Conservation (phyloP, 352 stramenopile species). For the Pythium dissotocum region DNA sequence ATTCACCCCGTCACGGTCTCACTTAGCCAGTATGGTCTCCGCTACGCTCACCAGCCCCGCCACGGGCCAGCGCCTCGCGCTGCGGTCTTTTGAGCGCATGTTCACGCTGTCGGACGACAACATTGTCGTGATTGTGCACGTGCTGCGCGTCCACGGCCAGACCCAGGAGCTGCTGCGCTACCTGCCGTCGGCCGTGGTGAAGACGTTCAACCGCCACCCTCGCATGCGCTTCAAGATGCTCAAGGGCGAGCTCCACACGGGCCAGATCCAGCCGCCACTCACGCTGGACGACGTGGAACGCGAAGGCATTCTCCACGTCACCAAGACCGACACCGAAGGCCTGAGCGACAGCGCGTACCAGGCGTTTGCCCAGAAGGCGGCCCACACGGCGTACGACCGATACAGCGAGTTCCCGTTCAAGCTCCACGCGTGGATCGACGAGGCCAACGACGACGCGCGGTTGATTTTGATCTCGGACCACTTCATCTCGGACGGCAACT, state of each 20-base stretch:
- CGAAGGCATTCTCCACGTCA: constrained; percentile 24
- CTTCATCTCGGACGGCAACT: constrained; percentile 44
- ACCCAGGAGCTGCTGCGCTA: constrained; percentile 38
- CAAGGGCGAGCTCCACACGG: constrained; percentile 39
- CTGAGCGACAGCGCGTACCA: constrained; percentile 18
- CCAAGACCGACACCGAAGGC: background rate
- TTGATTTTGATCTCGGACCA: constrained; percentile 54
- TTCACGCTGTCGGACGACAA: constrained; percentile 32
- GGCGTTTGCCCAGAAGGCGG: constrained; percentile 38
- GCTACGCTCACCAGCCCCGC: background rate
- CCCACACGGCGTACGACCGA: constrained; percentile 41
- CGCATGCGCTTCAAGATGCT: constrained; percentile 42
- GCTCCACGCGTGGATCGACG: constrained; percentile 43
- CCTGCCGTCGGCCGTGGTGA: constrained; percentile 30
- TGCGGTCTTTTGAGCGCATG: constrained; percentile 43
- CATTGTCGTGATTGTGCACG: constrained; percentile 31
- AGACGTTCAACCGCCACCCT: constrained; percentile 47
- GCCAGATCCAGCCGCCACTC: constrained; percentile 40
- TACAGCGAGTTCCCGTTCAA: constrained; percentile 48
- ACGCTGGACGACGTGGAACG: constrained; percentile 36
- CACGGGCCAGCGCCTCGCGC: constrained; percentile 8
- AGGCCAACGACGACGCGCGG: constrained; percentile 17
- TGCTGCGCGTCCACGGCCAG: constrained; percentile 34
- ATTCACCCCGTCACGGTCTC: too few species aligned
- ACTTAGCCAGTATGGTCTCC: too few species aligned